Conservation (phyloP, 805 yeast genomes). For the Candida berthetii region DNA sequence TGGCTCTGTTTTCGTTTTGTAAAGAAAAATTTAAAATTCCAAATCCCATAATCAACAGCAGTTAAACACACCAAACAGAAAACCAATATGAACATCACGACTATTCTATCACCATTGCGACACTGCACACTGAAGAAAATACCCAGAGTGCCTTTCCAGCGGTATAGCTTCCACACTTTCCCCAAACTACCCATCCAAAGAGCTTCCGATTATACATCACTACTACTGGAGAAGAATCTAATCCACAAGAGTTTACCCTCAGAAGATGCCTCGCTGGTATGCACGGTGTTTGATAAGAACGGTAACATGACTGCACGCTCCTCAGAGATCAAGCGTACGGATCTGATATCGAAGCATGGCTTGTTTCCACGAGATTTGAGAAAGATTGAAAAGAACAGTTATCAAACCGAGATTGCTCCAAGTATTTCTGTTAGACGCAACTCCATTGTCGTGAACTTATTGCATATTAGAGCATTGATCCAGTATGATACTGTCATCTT, state of each 20-base stretch:
- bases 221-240: constrained; percentile 30
- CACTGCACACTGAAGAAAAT: too few relatives aligned
- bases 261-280: constrained; percentile 45
- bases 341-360: constrained; percentile 67
- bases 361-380: constrained; percentile 85
- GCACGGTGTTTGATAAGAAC: constrained; percentile 69
- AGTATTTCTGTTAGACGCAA: constrained; percentile 68
- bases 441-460: constrained; percentile 64
- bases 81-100: too few relatives aligned
- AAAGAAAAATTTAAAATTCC: too few relatives aligned
- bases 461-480: constrained; percentile 76
- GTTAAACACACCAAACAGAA: too few relatives aligned
- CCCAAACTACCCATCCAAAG: not conserved
- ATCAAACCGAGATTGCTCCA: constrained; percentile 71
- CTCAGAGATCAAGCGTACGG: constrained; percentile 66
- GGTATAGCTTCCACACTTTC: not conserved
- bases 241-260: constrained; percentile 27
- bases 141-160: not conserved
- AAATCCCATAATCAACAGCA: too few relatives aligned
- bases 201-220: constrained; percentile 18
- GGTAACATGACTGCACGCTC: constrained; percentile 72
- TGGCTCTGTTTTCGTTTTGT: too few relatives aligned
- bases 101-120: too few relatives aligned
- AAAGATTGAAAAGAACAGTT: constrained; percentile 63
- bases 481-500: constrained; percentile 66